These are phyloP conservation scores for Ceratocystis destructans DNA, from an alignment of 2,329 filamentous ascomycete genomes.

Conservation along the genomic window DNA sequence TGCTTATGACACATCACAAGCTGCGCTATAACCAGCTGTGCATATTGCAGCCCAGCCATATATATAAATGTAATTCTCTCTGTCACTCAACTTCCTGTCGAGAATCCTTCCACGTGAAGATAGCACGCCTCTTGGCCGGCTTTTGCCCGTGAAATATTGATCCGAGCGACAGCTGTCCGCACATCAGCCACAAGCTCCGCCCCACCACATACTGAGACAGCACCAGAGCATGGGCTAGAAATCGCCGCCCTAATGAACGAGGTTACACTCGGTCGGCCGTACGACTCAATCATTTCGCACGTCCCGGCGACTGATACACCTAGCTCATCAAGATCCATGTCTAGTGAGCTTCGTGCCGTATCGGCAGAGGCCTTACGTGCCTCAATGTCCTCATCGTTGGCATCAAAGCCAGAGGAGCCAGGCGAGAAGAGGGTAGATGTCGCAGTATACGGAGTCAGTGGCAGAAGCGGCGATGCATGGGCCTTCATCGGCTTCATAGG, in stretches of 20 bases:
- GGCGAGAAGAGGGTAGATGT: slow-evolving; percentile 17
- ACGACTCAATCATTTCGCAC: slow-evolving; percentile 12
- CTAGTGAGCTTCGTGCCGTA: slow-evolving; percentile 15
- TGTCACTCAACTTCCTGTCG: slow-evolving; percentile 10
- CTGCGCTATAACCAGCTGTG: background rate
- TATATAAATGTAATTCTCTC: background rate
- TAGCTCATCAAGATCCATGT: slow-evolving; percentile 11
- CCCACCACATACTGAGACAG: slow-evolving; percentile 45
- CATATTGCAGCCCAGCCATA: no score
- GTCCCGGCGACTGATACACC: slow-evolving; percentile 4
- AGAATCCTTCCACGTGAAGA: slow-evolving; percentile 17
- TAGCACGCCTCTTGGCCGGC: slow-evolving; percentile 14
- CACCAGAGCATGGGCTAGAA: slow-evolving; percentile 39
- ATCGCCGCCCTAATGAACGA: slow-evolving; percentile 31
- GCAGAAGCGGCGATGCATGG: background rate
- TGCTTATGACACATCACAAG: background rate
- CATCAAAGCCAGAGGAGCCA: slow-evolving; percentile 12
- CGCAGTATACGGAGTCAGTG: slow-evolving; percentile 15
- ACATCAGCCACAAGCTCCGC: slow-evolving; percentile 39
- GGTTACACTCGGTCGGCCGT: slow-evolving; percentile 22
- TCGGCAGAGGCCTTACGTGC: slow-evolving; percentile 8
- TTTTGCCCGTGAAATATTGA: slow-evolving; percentile 9
- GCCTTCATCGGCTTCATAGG: slow-evolving; percentile 11
- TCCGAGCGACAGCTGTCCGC: slow-evolving; percentile 39
- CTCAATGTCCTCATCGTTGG: slow-evolving; percentile 11